Evolutionary conservation across 1,139 yeast species (phyloP).

Genomic region (Saccharomyces hybrid): DNA sequence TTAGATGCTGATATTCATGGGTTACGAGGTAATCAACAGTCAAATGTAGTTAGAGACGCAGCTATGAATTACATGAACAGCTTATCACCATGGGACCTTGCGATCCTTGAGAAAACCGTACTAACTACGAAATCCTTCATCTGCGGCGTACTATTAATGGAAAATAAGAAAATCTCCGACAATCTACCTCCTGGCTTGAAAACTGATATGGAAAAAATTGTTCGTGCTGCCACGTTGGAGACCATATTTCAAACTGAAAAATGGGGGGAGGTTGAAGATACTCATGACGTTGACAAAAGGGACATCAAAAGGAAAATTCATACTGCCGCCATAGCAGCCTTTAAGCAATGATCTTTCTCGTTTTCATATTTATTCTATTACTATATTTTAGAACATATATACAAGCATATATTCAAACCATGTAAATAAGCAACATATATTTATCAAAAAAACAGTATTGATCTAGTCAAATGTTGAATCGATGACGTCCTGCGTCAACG

Average conservation of each 20-base stretch:
- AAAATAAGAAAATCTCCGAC: constrained; percentile 15
- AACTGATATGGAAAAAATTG: constrained; percentile 56
- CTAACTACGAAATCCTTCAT: constrained; percentile 79
- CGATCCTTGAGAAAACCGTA: constrained; percentile 82
- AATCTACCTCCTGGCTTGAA: constrained; percentile 21
- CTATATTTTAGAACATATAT: background rate
- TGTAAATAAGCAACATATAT: background rate
- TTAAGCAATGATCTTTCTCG: constrained; percentile 14
- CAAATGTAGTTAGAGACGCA: constrained; percentile 48
- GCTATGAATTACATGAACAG: constrained; percentile 58
- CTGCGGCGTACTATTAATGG: constrained; percentile 46
- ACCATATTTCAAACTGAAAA: constrained; percentile 72
- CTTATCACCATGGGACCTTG: constrained; percentile 66
- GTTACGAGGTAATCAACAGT: constrained; percentile 69
- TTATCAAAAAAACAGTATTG: background rate
- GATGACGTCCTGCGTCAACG: background rate
- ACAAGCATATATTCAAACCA: background rate
- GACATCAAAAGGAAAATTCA: constrained; percentile 78
- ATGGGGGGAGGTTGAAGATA: constrained; percentile 99
- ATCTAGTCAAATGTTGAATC: background rate
- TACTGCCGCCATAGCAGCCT: constrained; percentile 64
- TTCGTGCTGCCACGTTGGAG: constrained; percentile 74
- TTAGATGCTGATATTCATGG: constrained; percentile 83
- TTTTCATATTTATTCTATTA: background rate
- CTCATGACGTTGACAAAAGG: constrained; percentile 91